phyloP scores from a whole-genome alignment of 1,284 basidiomycete genomes.

The Boletus semigastroideus region DNA sequence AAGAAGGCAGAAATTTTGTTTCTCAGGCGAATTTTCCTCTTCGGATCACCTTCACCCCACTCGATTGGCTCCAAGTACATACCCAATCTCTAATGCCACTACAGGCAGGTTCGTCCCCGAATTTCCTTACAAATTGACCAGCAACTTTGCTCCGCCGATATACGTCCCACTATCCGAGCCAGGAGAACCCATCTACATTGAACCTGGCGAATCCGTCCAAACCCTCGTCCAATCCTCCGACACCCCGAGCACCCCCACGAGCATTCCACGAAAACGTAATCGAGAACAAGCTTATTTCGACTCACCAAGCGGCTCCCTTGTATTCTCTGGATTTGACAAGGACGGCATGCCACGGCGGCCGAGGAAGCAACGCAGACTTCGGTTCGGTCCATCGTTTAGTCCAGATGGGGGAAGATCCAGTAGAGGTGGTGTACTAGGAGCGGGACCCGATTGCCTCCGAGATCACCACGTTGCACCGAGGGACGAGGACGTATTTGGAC shows the following conservation, averaged over 20 bases:
- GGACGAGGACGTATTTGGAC: background rate
- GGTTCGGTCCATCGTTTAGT: constrained; percentile 27
- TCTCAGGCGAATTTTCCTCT: background rate
- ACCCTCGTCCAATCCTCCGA: constrained; percentile 10
- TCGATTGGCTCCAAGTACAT: background rate
- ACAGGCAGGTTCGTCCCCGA: constrained; percentile 22
- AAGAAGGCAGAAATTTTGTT: constrained; percentile 11
- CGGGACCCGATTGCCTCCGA: background rate
- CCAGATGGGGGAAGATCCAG: constrained; percentile 12
- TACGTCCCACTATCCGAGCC: constrained; percentile 7
- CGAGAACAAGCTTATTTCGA: constrained; percentile 31
- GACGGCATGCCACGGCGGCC: constrained; percentile 32
- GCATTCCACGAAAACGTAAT: constrained; percentile 27
- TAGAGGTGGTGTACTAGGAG: background rate
- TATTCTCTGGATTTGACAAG: constrained; percentile 31
- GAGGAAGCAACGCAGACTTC: constrained; percentile 28
- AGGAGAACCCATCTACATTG: background rate
- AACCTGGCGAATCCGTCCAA: background rate
- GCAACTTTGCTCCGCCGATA: background rate
- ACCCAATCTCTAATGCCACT: constrained; percentile 3
- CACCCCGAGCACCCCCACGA: constrained; percentile 26
- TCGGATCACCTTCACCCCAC: background rate
- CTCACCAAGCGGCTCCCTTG: constrained; percentile 27
- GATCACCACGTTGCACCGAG: background rate
- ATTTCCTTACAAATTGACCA: constrained; percentile 22